Conservation (phyloP, 805 yeast genomes). For the Pichia deserticola region DNA sequence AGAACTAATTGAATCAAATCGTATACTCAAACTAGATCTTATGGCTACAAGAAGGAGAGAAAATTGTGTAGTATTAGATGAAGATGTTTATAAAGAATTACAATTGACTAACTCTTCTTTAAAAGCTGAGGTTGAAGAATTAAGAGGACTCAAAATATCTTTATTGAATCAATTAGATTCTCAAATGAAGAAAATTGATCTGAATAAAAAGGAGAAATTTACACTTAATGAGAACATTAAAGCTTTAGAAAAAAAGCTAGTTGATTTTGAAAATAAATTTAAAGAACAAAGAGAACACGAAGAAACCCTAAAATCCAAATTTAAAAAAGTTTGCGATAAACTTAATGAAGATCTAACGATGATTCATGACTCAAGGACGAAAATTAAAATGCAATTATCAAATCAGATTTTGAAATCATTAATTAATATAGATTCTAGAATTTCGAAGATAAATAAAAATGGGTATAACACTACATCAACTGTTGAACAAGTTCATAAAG, state of each 20-base stretch:
- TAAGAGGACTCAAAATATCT: conserved; percentile 33
- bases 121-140: conserved; percentile 43
- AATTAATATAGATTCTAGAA: neutral
- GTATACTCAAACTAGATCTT: conserved; percentile 43
- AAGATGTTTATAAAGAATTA: conserved; percentile 47
- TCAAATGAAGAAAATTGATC: conserved; percentile 13
- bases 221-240: conserved; percentile 7
- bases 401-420: conserved; percentile 1
- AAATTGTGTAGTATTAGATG: conserved; percentile 54
- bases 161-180: conserved; percentile 17
- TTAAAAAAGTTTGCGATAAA: neutral
- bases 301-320: conserved; percentile 4
- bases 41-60: conserved; percentile 55
- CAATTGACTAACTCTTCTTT: conserved; percentile 41
- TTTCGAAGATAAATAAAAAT: neutral
- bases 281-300: conserved; percentile 16
- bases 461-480: neutral
- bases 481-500: neutral
- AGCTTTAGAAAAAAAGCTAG: conserved; percentile 25
- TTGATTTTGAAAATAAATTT: conserved; percentile 28
- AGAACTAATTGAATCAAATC: conserved; percentile 40
- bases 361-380: conserved; percentile 1
- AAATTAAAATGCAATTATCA: neutral
- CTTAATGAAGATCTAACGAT: neutral
- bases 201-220: conserved; percentile 18